Conservation (phyloP, 106 monocot genomes). For the Dioscorea alata region DNA sequence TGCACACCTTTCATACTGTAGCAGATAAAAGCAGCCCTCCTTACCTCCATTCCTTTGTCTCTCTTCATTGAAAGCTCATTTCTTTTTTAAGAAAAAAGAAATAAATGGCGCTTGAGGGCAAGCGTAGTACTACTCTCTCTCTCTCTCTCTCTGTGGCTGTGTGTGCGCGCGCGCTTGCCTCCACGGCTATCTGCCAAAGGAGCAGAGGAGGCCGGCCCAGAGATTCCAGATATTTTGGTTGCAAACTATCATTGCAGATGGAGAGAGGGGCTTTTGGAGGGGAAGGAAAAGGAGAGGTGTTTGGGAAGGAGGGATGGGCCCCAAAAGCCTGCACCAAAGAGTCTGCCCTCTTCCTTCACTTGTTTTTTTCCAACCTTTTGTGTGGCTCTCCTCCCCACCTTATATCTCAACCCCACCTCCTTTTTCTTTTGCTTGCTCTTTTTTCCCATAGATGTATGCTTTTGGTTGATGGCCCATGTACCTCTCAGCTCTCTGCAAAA, state of each 20-base stretch:
- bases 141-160: neutral
- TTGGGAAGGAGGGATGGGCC: slow-evolving; percentile 16
- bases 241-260: slow-evolving; percentile 17
- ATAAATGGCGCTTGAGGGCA: neutral
- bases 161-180: neutral
- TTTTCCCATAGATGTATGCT: slow-evolving; percentile 15
- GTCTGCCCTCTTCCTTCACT: slow-evolving; percentile 8
- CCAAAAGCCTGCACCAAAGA: slow-evolving; percentile 20
- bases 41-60: neutral
- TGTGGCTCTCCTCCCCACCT: neutral
- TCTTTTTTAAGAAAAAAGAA: slow-evolving; percentile 7
- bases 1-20: slow-evolving; percentile 13
- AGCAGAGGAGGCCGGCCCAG: slow-evolving; percentile 15
- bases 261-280: slow-evolving; percentile 1
- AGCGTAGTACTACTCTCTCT: neutral
- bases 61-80: neutral
- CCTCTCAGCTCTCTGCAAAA: neutral
- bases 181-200: slow-evolving; percentile 5
- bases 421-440: neutral
- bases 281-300: slow-evolving; percentile 3
- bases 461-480: slow-evolving; percentile 34
- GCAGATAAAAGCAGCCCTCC: neutral
- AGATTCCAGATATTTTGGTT: slow-evolving; percentile 34
- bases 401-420: neutral
- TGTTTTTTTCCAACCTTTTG: slow-evolving; percentile 1